These are phyloP conservation scores for Talaromyces verruculosus DNA, from an alignment of 2,329 filamentous ascomycete species.

Conservation along the genomic window DNA sequence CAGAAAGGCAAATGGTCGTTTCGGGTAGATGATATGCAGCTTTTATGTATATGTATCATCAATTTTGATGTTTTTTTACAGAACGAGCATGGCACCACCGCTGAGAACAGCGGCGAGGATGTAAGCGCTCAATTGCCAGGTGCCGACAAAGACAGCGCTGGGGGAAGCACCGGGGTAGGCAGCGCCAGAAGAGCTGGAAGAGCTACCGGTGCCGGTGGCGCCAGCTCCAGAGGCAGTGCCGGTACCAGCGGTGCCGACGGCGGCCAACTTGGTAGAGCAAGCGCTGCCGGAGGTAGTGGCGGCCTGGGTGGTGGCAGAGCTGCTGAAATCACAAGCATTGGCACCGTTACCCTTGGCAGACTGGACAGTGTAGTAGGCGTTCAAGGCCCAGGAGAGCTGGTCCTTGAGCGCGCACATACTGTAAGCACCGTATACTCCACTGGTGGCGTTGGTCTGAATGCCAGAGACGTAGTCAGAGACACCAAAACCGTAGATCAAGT, in stretches of 20 bases:
- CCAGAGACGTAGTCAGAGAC: constrained; percentile 37
- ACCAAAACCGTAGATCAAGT: constrained; percentile 42
- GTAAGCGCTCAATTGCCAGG: constrained; percentile 46
- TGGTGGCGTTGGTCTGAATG: constrained; percentile 41
- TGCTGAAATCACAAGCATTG: constrained; percentile 48
- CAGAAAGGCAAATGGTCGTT: constrained; percentile 11
- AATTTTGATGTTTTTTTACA: constrained; percentile 35
- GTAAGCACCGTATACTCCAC: constrained; percentile 50
- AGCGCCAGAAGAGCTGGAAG: constrained; percentile 37
- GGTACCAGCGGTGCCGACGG: constrained; percentile 43
- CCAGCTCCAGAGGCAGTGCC: constrained; percentile 40
- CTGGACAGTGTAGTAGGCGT: constrained; percentile 48
- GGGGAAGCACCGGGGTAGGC: constrained; percentile 32
- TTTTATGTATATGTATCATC: constrained; percentile 5
- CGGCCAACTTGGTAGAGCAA: constrained; percentile 38
- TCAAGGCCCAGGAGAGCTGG: constrained; percentile 49
- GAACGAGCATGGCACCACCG: constrained; percentile 49
- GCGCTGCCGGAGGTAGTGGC: constrained; percentile 34
- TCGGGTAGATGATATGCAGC: background rate
- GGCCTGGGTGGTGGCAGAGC: constrained; percentile 40
- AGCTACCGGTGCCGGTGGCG: constrained; percentile 41
- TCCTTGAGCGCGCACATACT: constrained; percentile 48
- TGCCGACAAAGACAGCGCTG: constrained; percentile 41
- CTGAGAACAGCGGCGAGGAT: constrained; percentile 45
- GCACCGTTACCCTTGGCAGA: constrained; percentile 33